Evolutionary conservation across 306 rosid species (phyloP).

Genomic region (Malus domestica): DNA sequence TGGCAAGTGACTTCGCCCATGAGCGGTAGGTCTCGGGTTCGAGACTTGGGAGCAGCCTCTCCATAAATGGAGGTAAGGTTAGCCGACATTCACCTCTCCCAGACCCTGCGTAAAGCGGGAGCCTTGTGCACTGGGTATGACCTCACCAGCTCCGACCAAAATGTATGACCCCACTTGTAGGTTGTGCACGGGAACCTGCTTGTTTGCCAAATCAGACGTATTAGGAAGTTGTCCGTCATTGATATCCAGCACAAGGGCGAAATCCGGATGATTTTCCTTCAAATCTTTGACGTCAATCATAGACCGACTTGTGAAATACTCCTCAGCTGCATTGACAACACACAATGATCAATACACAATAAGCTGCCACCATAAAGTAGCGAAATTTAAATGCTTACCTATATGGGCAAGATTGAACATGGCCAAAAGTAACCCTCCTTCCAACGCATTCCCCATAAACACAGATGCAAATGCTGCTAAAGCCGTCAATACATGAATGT

Average conservation of each 20-base stretch:
- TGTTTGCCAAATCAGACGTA: slow-evolving; percentile 69
- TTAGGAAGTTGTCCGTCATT: slow-evolving; percentile 65
- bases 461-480: slow-evolving; percentile 90
- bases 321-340: slow-evolving; percentile 70
- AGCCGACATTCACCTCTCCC: no score
- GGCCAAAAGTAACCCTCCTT: slow-evolving; percentile 96
- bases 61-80: no score
- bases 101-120: no score
- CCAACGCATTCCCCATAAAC: slow-evolving; percentile 87
- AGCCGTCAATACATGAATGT: slow-evolving; percentile 93
- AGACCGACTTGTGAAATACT: slow-evolving; percentile 83
- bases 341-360: slow-evolving; percentile 17
- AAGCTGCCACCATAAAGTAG: background rate
- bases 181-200: slow-evolving; percentile 84
- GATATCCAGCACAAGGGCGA: slow-evolving; percentile 74
- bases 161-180: slow-evolving; percentile 70
- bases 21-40: no score
- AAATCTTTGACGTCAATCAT: slow-evolving; percentile 87
- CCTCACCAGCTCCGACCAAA: slow-evolving; percentile 94
- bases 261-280: slow-evolving; percentile 93
- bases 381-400: slow-evolving; percentile 37
- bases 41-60: no score
- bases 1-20: no score
- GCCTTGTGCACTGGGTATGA: no score
- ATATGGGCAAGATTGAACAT: slow-evolving; percentile 97